These are phyloP conservation scores for Penicillium egyptiacum DNA, from an alignment of 495 filamentous ascomycete species.

Conservation along the genomic window DNA sequence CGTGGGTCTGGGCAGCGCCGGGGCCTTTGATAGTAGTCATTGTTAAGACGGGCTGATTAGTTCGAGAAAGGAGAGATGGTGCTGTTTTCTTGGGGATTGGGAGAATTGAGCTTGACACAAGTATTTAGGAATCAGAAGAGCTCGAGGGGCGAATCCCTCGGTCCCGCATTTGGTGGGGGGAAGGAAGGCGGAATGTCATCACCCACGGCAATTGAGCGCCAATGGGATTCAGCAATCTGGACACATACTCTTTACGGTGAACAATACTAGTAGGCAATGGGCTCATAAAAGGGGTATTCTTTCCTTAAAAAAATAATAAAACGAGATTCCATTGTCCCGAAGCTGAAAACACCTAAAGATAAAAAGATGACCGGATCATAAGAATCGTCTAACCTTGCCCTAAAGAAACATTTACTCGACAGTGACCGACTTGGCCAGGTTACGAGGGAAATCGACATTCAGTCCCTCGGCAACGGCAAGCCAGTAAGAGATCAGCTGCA, in stretches of 20 bases:
- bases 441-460: constrained; percentile 96
- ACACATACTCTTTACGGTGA: not conserved
- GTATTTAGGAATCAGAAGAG: not conserved
- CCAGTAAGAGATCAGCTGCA: constrained; percentile 98
- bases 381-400: constrained; percentile 26
- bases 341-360: constrained; percentile 27
- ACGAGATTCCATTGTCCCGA: constrained; percentile 24
- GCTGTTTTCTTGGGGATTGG: not conserved
- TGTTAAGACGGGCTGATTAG: not conserved
- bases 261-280: not conserved
- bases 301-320: not conserved
- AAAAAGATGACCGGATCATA: constrained; percentile 28
- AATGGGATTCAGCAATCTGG: not conserved
- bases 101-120: constrained; percentile 3
- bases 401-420: constrained; percentile 69
- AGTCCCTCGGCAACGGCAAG: constrained; percentile 92
- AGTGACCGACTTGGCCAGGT: constrained; percentile 97
- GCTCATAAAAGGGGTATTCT: not conserved
- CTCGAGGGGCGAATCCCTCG: constrained; percentile 22
- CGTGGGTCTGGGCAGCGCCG: constrained; percentile 49
- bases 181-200: constrained; percentile 27
- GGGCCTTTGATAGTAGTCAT: constrained; percentile 60
- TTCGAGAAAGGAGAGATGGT: not conserved
- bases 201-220: constrained; percentile 20
- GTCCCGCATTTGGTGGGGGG: constrained; percentile 27